Base-by-base conservation (phyloP, 306 rosid genomes). In the Vachellia collinsii region DNA sequence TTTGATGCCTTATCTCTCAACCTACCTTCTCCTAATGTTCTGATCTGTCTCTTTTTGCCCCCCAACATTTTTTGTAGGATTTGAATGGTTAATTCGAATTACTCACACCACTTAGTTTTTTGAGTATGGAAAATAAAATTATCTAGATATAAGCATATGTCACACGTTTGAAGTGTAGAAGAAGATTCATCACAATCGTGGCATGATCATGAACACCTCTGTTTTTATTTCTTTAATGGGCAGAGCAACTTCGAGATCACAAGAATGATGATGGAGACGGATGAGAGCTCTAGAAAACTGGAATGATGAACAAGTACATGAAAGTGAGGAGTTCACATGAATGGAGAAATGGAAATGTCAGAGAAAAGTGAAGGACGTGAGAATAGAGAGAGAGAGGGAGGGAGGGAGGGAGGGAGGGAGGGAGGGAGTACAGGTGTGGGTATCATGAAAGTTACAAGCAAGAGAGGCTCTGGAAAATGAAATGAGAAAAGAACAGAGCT, bases 311-410 rank as follows among this genome's bases (percentile, higher is more conserved):
- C 80, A 75, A 77, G 77, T 79, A 79, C 62, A 71, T 63, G 65
- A 56, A 56, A 34, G 34, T n/a, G 63, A 8, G 64, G 75, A 69
- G 75, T 66, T 85, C 89, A 81, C 89, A 83, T 68, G 85, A 80
- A 50, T 56, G 72, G 64, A 73, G 38, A 83, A 38, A 77, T 29
- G 4, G 8, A 8, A 3, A 12, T 1, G 19, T 29, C 68, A 80
- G 51, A 37, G 20, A 3, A 37, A 71, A 75, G 75, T 64, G 47
- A 36, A 69, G 36, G 19, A 29, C 34, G 34, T 29, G 34, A 1
- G 34, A 29, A 2, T 29, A 48, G 54, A 48, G 42, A 11, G 76
- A n/a, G n/a, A n/a, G n/a, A n/a, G n/a, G n/a, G n/a, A n/a, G n/a
- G n/a, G n/a, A n/a, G n/a, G n/a, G n/a, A n/a, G n/a, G n/a, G n/a